Evolutionary conservation across 202 grass and related monocot species (phyloP), one percentile per base, ranked within the genome.

Genomic region (Tripidium arundinaceum): DNA sequence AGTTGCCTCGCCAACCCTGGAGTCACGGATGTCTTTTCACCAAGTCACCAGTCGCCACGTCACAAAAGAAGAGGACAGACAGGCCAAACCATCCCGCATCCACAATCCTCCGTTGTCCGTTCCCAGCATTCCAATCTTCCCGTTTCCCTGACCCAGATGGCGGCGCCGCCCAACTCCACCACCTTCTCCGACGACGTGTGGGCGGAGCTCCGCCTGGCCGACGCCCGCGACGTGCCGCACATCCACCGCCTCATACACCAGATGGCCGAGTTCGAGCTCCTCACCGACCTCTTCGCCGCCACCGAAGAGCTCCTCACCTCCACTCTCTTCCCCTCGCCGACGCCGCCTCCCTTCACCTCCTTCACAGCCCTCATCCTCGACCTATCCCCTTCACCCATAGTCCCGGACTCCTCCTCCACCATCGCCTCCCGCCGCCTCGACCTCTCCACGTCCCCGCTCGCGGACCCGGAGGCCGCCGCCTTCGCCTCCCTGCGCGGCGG

Each of bases 201-300:
- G 89, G 89, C 87, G 61, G 89, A 88, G 87, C 81, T 97, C 39
- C 89, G 94, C 11, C 78, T 92, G 11, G 89, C 86, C 4, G 75
- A 93, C 64, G 68, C 68, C 11, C 43, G 79, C 67, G 88, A 94
- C 25, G 92, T 98, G 66, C 90, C 88, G 9, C 85, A 94, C 76
- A 82, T 98, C 82, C 74, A 84, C 65, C 80, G 84, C 37, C 88
- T 98, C 79, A 98, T 91, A 64, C 79, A 76, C 54, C 95, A 93
- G 84, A 98, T 93, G 92, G 92, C 92, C 29, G 90, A 94, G 76
- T 98, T 94, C 77, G 95, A 94, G 88, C 92, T 81, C 49, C 90
- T 94, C 27, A 94, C 92, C 7, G 61, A 98, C 50, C 95, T 98
- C 76, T 94, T 94, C 90, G 78, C 92, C 34, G 41, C 95, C 82